Evolutionary conservation across 2,329 filamentous ascomycete genomes (phyloP).

Genomic region (Fusarium sp.): DNA sequence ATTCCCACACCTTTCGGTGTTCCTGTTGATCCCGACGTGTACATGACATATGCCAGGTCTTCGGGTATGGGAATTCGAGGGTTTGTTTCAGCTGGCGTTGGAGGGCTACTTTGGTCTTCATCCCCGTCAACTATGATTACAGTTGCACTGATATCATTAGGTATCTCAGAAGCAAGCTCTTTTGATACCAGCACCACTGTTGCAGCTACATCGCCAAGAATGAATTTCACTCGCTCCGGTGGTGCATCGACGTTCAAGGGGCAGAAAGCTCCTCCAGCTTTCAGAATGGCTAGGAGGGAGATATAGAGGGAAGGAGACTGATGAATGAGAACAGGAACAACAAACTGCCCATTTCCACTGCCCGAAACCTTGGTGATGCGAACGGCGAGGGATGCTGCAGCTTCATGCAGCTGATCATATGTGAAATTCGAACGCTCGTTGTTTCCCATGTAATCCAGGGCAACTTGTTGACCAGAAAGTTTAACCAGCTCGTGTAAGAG

Average conservation of each 20-base stretch:
- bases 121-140: conserved; percentile 54
- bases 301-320: conserved; percentile 84
- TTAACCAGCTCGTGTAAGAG: conserved; percentile 71
- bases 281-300: conserved; percentile 79
- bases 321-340: conserved; percentile 81
- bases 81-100: conserved; percentile 1
- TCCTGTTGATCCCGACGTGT: conserved; percentile 91
- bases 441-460: conserved; percentile 50
- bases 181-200: conserved; percentile 73
- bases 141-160: conserved; percentile 46
- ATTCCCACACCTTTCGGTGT: conserved; percentile 88
- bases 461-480: conserved; percentile 39
- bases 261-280: conserved; percentile 86
- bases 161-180: conserved; percentile 57
- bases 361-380: conserved; percentile 52
- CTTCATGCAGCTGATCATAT: conserved; percentile 71
- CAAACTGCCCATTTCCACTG: conserved; percentile 48
- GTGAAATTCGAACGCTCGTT: conserved; percentile 57
- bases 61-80: conserved; percentile 44
- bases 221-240: conserved; percentile 80
- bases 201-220: conserved; percentile 80
- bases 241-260: conserved; percentile 84
- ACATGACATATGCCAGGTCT: conserved; percentile 87
- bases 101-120: conserved; percentile 2
- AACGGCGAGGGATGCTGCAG: conserved; percentile 66